phyloP scores from a whole-genome alignment of 164 flowering plant genomes.

The Magnolia officinalis region DNA sequence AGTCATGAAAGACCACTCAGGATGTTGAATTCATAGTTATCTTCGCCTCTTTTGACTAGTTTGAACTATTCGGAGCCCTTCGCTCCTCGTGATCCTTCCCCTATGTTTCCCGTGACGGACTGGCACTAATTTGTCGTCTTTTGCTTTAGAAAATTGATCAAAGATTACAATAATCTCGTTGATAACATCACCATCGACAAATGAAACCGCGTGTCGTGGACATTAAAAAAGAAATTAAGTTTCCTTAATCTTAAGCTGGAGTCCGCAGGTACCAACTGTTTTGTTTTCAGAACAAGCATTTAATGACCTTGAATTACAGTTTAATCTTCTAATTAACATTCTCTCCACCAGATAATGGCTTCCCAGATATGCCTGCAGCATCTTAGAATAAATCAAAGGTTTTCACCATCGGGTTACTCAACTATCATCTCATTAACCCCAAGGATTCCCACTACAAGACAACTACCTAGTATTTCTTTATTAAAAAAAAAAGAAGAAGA shows the following conservation, averaged over 20 bases:
- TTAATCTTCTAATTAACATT: background rate
- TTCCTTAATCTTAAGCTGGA: background rate
- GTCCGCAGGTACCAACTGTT: background rate
- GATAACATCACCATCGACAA: conserved; percentile 7
- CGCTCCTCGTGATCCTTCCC: conserved; percentile 6
- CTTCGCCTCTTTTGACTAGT: background rate
- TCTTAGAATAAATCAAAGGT: background rate
- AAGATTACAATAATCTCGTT: conserved; percentile 5
- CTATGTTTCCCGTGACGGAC: background rate
- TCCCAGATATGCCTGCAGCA: background rate
- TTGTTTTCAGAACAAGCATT: background rate
- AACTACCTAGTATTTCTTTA: background rate
- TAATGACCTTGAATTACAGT: background rate
- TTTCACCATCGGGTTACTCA: background rate
- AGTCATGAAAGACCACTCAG: background rate
- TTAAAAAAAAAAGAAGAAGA: background rate
- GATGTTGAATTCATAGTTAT: background rate
- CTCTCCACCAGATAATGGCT: background rate
- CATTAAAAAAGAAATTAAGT: background rate
- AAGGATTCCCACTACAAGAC: background rate
- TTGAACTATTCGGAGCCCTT: conserved; percentile 1
- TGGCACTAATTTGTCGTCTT: conserved; percentile 6
- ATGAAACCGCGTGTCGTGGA: background rate
- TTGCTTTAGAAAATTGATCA: background rate
- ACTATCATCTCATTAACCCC: conserved; percentile 1